Conservation (phyloP, 1,284 basidiomycete genomes). For the Cutaneotrichosporon sp. region DNA sequence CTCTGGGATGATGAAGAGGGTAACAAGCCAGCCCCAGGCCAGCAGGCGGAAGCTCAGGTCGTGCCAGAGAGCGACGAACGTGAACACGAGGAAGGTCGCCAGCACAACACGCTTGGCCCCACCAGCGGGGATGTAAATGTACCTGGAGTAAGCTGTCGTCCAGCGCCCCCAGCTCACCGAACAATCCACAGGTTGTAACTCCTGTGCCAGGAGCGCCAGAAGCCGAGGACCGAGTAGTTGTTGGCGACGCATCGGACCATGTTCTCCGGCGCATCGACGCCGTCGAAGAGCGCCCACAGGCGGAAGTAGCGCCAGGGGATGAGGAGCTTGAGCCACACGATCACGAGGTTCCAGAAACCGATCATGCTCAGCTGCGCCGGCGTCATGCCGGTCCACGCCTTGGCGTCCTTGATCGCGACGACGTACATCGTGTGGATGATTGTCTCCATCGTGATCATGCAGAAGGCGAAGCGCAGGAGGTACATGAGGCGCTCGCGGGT, state of each 20-base stretch:
- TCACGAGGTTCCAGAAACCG: constrained; percentile 95
- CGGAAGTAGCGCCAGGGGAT: constrained; percentile 98
- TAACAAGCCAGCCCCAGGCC: constrained; percentile 96
- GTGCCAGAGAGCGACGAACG: constrained; percentile 99
- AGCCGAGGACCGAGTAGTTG: constrained; percentile 90
- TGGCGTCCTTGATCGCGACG: constrained; percentile 90
- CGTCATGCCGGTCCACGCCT: constrained; percentile 63
- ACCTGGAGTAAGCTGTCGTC: constrained; percentile 51
- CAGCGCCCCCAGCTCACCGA: constrained; percentile 58
- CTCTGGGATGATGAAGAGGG: constrained; percentile 88
- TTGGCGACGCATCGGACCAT: constrained; percentile 99
- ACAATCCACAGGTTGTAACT: constrained; percentile 97
- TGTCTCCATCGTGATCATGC: constrained; percentile 83
- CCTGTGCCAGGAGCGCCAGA: constrained; percentile 96
- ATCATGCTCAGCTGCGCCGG: constrained; percentile 87
- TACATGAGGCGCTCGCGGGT: constrained; percentile 59
- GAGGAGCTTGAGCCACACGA: constrained; percentile 98
- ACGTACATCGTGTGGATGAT: constrained; percentile 95
- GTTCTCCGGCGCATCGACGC: constrained; percentile 94
- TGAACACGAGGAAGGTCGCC: constrained; percentile 81
- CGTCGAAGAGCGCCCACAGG: constrained; percentile 87
- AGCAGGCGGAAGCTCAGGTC: constrained; percentile 85
- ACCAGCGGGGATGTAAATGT: constrained; percentile 93
- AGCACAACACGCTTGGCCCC: constrained; percentile 65
- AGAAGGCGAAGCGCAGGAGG: constrained; percentile 68